Evolutionary conservation across 23 red algal genomes (phyloP).

Genomic region (Gracilariopsis chorda): DNA sequence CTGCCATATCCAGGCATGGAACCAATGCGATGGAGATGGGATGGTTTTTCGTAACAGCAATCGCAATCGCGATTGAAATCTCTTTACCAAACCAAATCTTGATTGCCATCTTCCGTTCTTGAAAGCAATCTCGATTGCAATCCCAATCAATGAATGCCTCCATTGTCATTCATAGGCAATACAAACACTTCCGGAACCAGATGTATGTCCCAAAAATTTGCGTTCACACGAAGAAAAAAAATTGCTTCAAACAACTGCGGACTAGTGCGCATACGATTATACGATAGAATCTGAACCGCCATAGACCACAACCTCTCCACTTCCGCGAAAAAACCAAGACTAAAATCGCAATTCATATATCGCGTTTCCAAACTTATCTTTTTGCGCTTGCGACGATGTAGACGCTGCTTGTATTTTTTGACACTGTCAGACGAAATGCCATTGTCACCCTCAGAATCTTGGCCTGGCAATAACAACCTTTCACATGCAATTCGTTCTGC

Average conservation of each 20-base stretch:
- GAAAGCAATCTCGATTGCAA: no score
- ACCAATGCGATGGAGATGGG: no score
- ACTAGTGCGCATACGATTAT: background rate
- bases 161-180: no score
- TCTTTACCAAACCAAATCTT: no score
- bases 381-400: background rate
- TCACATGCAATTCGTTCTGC: background rate
- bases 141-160: no score
- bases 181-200: background rate
- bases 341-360: background rate
- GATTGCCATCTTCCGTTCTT: no score
- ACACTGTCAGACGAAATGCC: background rate
- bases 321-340: background rate
- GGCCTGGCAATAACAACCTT: background rate
- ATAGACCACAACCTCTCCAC: background rate
- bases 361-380: background rate
- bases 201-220: background rate
- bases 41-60: no score
- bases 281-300: background rate
- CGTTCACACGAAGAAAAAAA: background rate
- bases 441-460: background rate
- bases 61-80: no score
- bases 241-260: background rate
- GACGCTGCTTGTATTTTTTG: background rate
- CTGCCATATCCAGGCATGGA: no score